Conservation (phyloP, 768 basidiomycete genomes). For the Psilocybe azurescens region DNA sequence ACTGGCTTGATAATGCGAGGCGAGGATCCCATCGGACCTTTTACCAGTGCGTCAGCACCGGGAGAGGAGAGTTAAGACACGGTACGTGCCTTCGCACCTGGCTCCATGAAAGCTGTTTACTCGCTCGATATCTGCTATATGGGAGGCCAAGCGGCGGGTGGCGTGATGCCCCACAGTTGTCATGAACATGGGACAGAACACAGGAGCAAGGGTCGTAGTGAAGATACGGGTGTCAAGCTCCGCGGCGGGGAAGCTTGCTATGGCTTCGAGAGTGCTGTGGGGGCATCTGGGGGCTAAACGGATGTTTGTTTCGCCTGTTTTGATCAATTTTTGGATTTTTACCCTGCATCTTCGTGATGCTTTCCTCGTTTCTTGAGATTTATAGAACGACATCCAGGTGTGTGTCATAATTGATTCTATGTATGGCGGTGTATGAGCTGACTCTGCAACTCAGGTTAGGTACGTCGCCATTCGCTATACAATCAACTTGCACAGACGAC, state of each 20-base stretch:
- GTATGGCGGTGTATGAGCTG: no score
- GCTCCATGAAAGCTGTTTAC: constrained; percentile 12
- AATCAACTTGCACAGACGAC: no score
- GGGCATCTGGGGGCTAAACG: constrained; percentile 2
- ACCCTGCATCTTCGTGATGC: constrained; percentile 20
- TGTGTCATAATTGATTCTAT: no score
- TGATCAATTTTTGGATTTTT: constrained; percentile 14
- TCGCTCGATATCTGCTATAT: constrained; percentile 15
- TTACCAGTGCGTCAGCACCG: neutral
- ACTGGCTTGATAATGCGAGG: constrained; percentile 24
- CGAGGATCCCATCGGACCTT: constrained; percentile 36
- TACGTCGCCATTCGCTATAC: no score
- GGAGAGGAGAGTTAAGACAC: constrained; percentile 27
- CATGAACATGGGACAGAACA: constrained; percentile 34
- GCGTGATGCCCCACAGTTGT: constrained; percentile 36
- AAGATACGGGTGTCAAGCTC: constrained; percentile 35
- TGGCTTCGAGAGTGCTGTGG: constrained; percentile 46
- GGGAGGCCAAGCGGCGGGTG: constrained; percentile 17
- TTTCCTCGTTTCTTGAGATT: neutral
- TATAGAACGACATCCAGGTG: no score
- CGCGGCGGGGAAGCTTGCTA: constrained; percentile 40
- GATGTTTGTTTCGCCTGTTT: constrained; percentile 6
- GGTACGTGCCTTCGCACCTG: neutral
- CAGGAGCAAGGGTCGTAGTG: constrained; percentile 41
- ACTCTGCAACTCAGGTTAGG: no score